Conservation (phyloP, 805 yeast species). For the Lachancea dasiensis region DNA sequence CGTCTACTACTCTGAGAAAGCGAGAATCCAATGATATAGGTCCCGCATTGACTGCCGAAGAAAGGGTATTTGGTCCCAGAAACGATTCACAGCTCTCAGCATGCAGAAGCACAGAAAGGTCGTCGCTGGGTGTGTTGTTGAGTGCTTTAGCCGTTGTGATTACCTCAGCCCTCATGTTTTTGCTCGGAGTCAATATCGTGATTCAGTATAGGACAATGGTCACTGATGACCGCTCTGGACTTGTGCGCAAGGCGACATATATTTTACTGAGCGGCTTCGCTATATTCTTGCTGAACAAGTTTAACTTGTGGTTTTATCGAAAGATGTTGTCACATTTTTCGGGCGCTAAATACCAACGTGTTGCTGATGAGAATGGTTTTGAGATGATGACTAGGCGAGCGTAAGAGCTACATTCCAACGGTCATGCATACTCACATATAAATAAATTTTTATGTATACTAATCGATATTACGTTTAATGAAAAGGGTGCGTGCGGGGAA, state of each 20-base stretch:
- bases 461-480: no score
- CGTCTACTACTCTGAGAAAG: neutral
- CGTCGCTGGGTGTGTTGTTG: constrained; percentile 18
- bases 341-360: constrained; percentile 3
- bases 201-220: constrained; percentile 33
- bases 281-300: constrained; percentile 15
- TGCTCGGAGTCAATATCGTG: constrained; percentile 33
- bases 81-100: neutral
- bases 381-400: constrained; percentile 9
- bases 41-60: constrained; percentile 11
- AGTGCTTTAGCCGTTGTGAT: constrained; percentile 26
- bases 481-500: no score
- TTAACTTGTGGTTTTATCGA: constrained; percentile 16
- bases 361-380: constrained; percentile 7
- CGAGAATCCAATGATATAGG: neutral
- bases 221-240: constrained; percentile 13
- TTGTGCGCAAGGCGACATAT: constrained; percentile 15
- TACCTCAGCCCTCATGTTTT: constrained; percentile 27
- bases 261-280: constrained; percentile 16
- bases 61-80: constrained; percentile 16
- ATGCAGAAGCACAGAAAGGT: neutral
- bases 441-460: no score
- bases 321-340: constrained; percentile 8
- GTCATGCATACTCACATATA: no score
- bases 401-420: no score